Evolutionary conservation across 495 filamentous ascomycete genomes (phyloP).

Genomic region (Letharia lupina): DNA sequence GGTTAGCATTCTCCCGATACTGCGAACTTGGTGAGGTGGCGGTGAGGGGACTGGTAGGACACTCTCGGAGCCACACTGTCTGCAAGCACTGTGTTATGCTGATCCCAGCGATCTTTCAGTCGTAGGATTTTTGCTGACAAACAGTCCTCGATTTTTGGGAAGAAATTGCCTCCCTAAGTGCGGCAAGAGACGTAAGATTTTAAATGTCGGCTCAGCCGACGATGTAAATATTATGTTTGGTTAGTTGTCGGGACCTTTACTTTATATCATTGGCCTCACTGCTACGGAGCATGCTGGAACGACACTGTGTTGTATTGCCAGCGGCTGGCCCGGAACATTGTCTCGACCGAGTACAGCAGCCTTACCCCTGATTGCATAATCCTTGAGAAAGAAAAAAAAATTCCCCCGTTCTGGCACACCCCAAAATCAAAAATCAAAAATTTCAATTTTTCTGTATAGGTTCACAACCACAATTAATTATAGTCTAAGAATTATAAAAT

Average conservation of each 20-base stretch:
- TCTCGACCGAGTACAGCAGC: neutral
- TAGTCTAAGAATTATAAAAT: no score
- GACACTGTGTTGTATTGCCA: no score
- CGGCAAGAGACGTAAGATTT: neutral
- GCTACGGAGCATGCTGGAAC: neutral
- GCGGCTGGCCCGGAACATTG: neutral
- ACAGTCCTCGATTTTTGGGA: neutral
- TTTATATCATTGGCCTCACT: neutral
- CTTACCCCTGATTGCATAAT: no score
- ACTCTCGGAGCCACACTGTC: neutral
- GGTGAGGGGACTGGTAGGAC: neutral
- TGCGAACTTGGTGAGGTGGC: neutral
- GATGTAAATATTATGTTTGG: neutral
- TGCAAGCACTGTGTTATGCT: neutral
- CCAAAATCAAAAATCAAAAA: no score
- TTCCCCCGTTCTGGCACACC: no score
- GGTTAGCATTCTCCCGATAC: neutral
- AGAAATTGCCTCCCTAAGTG: neutral
- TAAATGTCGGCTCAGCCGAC: neutral
- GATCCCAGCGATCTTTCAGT: neutral
- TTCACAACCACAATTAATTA: no score
- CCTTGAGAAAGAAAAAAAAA: no score
- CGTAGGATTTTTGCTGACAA: neutral
- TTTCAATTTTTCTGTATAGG: no score
- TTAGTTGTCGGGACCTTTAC: neutral